Conservation (phyloP, 441 rosid genomes). For the Corymbia citriodora region DNA sequence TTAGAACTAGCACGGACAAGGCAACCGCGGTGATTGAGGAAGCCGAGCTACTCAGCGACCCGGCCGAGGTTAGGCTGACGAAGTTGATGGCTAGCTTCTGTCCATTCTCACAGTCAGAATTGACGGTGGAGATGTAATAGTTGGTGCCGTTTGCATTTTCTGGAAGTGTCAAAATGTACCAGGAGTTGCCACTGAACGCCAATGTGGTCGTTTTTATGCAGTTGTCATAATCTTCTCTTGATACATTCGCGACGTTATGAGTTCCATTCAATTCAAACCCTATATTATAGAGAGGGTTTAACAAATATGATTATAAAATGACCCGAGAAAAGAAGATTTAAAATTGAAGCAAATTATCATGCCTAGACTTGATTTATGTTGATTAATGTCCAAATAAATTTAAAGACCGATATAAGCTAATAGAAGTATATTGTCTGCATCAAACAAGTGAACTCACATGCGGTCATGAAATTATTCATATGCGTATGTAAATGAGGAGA, state of each 20-base stretch:
- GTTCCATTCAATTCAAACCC: not conserved
- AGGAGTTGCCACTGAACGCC: fast-evolving
- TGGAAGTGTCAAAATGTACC: not conserved
- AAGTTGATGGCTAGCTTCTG: not conserved
- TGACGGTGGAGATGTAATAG: not conserved
- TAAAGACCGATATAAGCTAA: not conserved
- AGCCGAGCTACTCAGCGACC: not conserved
- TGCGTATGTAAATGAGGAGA: not conserved
- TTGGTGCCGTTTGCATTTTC: not conserved
- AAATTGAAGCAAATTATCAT: not conserved
- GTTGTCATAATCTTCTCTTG: not conserved
- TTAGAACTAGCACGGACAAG: not conserved
- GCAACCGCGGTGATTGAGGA: not conserved
- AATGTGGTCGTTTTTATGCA: not conserved
- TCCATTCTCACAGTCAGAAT: not conserved
- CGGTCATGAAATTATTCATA: not conserved
- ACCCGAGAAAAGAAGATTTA: not conserved
- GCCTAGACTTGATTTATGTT: not conserved
- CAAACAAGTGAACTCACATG: too few relatives aligned
- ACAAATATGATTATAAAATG: not conserved
- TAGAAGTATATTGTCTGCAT: not conserved
- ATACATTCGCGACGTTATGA: not conserved
- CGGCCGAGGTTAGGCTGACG: not conserved
- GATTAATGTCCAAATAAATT: not conserved
- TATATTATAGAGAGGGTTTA: not conserved